Conservation (phyloP, 192 early-diverging fungal genomes). For the Coemansia sp. region DNA sequence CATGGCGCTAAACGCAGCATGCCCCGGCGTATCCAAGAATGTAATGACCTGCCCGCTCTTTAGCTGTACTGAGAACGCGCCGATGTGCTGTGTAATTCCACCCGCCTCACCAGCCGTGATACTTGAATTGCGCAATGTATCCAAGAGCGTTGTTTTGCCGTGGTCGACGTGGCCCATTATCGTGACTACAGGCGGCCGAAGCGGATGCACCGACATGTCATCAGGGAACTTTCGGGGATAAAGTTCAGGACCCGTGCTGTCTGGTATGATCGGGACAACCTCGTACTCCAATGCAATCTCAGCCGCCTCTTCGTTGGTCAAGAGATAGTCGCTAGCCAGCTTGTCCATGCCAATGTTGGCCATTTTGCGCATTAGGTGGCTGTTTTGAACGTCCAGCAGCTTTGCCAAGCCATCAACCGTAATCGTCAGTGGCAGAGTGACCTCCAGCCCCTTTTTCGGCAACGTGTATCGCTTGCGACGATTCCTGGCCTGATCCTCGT, state of each 20-base stretch:
- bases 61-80: conserved; percentile 80
- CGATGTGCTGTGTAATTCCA: conserved; percentile 99
- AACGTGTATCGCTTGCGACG: conserved; percentile 36
- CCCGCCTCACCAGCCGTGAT: conserved; percentile 94
- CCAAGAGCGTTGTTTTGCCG: conserved; percentile 95
- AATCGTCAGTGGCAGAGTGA: conserved; percentile 81
- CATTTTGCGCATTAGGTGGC: conserved; percentile 77
- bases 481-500: conserved; percentile 1
- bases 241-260: conserved; percentile 43
- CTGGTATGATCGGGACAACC: conserved; percentile 80
- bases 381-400: conserved; percentile 74
- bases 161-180: conserved; percentile 99
- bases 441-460: conserved; percentile 58
- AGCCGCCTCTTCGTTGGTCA: conserved; percentile 85
- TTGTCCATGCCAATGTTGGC: conserved; percentile 80
- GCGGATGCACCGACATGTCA: conserved; percentile 74
- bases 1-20: conserved; percentile 96
- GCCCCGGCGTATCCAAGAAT: conserved; percentile 96
- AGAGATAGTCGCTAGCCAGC: conserved; percentile 74
- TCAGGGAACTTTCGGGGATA: conserved; percentile 63
- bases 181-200: conserved; percentile 90
- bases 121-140: conserved; percentile 87
- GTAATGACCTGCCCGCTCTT: conserved; percentile 67
- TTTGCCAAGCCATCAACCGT: conserved; percentile 82
- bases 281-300: conserved; percentile 88